Percentiles rank a stretch among this genome's conserved stretches.
phyloP scores from a whole-genome alignment of 805 yeast species.

The Pichia exigua region DNA sequence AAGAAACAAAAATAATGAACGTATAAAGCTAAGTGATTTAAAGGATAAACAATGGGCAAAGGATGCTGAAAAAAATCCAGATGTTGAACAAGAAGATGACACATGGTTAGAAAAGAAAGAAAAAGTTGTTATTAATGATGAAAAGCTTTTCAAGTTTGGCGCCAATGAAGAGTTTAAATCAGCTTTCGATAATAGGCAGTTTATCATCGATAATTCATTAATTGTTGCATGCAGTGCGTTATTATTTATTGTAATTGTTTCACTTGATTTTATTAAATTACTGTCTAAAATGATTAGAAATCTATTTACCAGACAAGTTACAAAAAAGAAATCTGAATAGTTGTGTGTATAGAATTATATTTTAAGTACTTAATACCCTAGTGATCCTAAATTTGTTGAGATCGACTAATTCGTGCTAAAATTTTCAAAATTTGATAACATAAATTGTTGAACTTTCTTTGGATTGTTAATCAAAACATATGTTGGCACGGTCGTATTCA shows the following conservation, averaged over 20 bases:
- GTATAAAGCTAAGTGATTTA: slow-evolving; percentile 22
- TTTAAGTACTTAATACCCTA: neutral
- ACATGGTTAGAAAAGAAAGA: slow-evolving; percentile 26
- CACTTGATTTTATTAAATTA: slow-evolving; percentile 9
- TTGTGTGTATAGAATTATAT: neutral
- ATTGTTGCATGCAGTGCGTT: slow-evolving; percentile 24
- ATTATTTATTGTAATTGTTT: slow-evolving; percentile 8
- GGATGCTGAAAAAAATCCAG: slow-evolving; percentile 11
- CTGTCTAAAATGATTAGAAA: neutral
- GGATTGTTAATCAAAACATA: neutral
- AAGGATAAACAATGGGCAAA: slow-evolving; percentile 27
- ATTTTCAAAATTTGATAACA: neutral
- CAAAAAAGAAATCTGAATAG: neutral
- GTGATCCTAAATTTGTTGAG: neutral
- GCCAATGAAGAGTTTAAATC: slow-evolving; percentile 26
- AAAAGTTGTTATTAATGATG: slow-evolving; percentile 11
- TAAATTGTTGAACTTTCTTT: neutral
- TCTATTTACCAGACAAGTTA: neutral
- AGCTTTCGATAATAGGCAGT: slow-evolving; percentile 35
- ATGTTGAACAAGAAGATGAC: slow-evolving; percentile 18
- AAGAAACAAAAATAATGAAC: slow-evolving; percentile 37
- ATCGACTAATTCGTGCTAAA: neutral
- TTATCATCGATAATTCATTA: slow-evolving; percentile 44
- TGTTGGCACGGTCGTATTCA: neutral
- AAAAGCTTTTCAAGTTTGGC: slow-evolving; percentile 20